Evolutionary conservation across 306 rosid genomes (phyloP), one percentile per base, ranked within the genome.

Genomic region (Dalbergia cultrata): DNA sequence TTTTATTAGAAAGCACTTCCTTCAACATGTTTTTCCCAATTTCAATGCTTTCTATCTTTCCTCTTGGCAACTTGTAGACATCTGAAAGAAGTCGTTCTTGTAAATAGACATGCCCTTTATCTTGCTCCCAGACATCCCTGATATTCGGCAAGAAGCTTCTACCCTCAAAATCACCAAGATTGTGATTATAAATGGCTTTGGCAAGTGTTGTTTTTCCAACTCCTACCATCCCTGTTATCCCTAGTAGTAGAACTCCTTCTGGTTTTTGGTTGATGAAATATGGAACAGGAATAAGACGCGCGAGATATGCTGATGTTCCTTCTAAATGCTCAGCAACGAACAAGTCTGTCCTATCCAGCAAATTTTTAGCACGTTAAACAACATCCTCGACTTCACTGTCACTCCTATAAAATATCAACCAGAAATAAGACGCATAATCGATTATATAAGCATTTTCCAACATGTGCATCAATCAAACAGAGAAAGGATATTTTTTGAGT

Each of bases 161-260:
- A 4, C 22, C 50, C 13, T 50, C 64, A 34, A 63, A 63, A 5
- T 12, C 5, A 7, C 9, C 53, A 10, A 13, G 22, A 31, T 33
- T 63, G 11, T 47, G 6, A 5, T 45, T 68, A 8, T 45, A 68
- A 13, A 68, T 21, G 39, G 74, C 74, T 45, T 68, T 68, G 6
- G 59, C 74, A 6, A 68, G 13, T 6, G 74, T 68, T 68, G 74
- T 68, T 68, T 68, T 68, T 21, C 74, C 74, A 13, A 56, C 8
- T 7, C 82, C 82, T 26, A 19, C 31, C 82, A 78, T 78, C 6
- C 82, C 82, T 61, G 75, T 67, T 3, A 78, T 33, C 49, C 82
- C 82, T 5, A 70, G 7, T 16, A 75, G 2, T 5, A 56, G 1
- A 45, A 53, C 54, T 13, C n/a, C 2, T 0, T 44, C 5, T 31